A percentile compares a stretch with the other conserved stretches of the same genome.
Evolutionary conservation across 2,329 filamentous ascomycete species (phyloP).

Genomic region (Hirsutella minnesotensis): DNA sequence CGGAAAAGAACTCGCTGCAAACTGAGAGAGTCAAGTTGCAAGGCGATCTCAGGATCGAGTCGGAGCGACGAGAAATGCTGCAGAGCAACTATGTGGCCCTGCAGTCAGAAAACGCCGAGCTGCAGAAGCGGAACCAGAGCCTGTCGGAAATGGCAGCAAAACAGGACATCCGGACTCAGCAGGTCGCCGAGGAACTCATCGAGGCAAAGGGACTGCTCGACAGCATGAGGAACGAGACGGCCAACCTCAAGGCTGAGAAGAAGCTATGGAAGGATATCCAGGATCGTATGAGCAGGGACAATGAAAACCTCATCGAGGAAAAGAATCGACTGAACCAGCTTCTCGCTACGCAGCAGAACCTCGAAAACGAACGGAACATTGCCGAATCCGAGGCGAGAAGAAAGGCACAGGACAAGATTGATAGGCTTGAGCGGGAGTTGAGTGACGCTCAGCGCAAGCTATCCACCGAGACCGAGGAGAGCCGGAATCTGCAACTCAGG

Average conservation of each 20-base stretch:
- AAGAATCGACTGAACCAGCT: slow-evolving; percentile 73
- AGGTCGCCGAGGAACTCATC: slow-evolving; percentile 85
- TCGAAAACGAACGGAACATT: slow-evolving; percentile 86
- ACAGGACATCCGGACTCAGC: slow-evolving; percentile 81
- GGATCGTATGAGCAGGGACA: slow-evolving; percentile 76
- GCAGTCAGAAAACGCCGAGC: slow-evolving; percentile 71
- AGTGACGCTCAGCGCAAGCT: slow-evolving; percentile 71
- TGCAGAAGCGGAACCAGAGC: slow-evolving; percentile 70
- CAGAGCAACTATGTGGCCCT: slow-evolving; percentile 77
- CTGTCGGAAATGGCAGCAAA: slow-evolving; percentile 76
- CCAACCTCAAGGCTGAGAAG: slow-evolving; percentile 91
- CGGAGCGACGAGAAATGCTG: slow-evolving; percentile 79
- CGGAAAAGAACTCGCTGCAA: slow-evolving; percentile 73
- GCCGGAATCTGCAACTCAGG: slow-evolving; percentile 68
- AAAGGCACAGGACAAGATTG: slow-evolving; percentile 65
- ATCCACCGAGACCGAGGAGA: slow-evolving; percentile 70
- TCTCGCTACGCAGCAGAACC: slow-evolving; percentile 71
- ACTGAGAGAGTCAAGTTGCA: slow-evolving; percentile 68
- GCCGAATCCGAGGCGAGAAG: slow-evolving; percentile 71
- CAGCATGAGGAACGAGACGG: slow-evolving; percentile 78
- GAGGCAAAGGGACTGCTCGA: slow-evolving; percentile 74
- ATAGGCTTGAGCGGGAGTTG: slow-evolving; percentile 70
- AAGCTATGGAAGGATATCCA: slow-evolving; percentile 91
- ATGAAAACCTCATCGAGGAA: slow-evolving; percentile 73
- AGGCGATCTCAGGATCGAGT: slow-evolving; percentile 71